A percentile compares a stretch with the other conserved stretches of the same genome.
phyloP scores from a whole-genome alignment of 306 rosid species.

The Purshia tridentata region DNA sequence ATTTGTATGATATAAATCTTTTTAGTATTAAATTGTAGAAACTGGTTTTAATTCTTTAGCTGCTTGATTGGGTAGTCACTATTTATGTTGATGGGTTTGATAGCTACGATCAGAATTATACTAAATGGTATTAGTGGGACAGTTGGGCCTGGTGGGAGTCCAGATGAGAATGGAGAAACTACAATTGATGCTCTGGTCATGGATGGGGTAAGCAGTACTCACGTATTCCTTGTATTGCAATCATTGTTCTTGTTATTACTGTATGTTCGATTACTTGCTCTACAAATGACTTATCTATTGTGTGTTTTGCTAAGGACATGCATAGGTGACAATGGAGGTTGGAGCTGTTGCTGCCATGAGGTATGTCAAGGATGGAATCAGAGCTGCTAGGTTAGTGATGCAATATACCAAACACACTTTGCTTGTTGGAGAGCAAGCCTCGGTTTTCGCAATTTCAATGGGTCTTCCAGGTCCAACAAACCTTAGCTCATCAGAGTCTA shows the following conservation, averaged over 20 bases:
- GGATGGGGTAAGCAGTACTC: conserved; percentile 70
- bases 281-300: conserved; percentile 32
- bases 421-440: conserved; percentile 90
- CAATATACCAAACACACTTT: conserved; percentile 70
- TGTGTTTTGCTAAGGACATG: conserved; percentile 55
- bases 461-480: conserved; percentile 90
- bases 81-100: background rate
- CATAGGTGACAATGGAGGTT: conserved; percentile 91
- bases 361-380: conserved; percentile 83
- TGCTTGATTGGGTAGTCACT: background rate
- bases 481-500: conserved; percentile 79
- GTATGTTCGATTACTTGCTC: conserved; percentile 8
- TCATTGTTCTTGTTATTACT: conserved; percentile 10
- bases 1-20: background rate
- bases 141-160: conserved; percentile 99
- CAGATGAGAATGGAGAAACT: conserved; percentile 95
- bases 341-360: conserved; percentile 98
- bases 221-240: conserved; percentile 9
- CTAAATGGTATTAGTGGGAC: conserved; percentile 18
- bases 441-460: conserved; percentile 82
- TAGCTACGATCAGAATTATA: background rate
- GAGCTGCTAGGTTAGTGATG: conserved; percentile 89
- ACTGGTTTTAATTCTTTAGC: background rate
- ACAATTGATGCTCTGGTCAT: conserved; percentile 88
- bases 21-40: background rate